Base-by-base conservation (phyloP, 495 filamentous ascomycete species). In the Xylaria cubensis region DNA sequence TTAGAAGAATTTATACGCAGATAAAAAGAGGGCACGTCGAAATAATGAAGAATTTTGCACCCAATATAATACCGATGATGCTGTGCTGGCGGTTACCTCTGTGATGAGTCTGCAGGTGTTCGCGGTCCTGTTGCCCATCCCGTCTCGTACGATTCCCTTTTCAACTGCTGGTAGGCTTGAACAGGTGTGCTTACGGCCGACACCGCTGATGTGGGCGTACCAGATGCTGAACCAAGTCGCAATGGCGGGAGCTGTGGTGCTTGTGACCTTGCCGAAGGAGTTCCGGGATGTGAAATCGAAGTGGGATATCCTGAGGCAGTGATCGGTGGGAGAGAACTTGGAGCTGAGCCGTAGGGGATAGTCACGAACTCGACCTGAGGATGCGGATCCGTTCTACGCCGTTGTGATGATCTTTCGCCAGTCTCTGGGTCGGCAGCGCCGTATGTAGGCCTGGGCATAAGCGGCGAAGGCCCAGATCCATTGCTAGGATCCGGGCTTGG, bases 121-220 rank as follows among this genome's bases (percentile, higher is more conserved):
- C 80, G 74, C 26, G 78, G 73, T 24, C 78, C 80, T 1, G 82
- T 84, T 34, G 81, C 84, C 84, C 84, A 86, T 19, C 84, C 84
- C 19, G 82, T 82, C 70, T 86, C 84, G 42, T 83, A 81, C 3
- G 78, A 71, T 29, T 80, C 74, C 36, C 77, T 76, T 62, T 78
- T 78, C 21, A 79, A 78, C 32, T 78, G 70, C 6, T 75, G 51
- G 53, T 79, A 82, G 64, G 68, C 73, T 53, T 74, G 75, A 10
- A 74, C 72, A 6, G 79, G 80, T 15, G 78, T 77, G 64, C 70
- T 73, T 50, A 75, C 71, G 21, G 76, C 74, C 21, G 74, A 73
- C 6, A 76, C 72, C 1, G 71, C 74, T 10, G 77, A 78, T 21
- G 73, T 79, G 42, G 77, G 79, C 12, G 75, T 75, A 21, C 76